Evolutionary conservation across 1,284 basidiomycete genomes (phyloP).

Genomic region (Cutaneotrichosporon daszewskae): DNA sequence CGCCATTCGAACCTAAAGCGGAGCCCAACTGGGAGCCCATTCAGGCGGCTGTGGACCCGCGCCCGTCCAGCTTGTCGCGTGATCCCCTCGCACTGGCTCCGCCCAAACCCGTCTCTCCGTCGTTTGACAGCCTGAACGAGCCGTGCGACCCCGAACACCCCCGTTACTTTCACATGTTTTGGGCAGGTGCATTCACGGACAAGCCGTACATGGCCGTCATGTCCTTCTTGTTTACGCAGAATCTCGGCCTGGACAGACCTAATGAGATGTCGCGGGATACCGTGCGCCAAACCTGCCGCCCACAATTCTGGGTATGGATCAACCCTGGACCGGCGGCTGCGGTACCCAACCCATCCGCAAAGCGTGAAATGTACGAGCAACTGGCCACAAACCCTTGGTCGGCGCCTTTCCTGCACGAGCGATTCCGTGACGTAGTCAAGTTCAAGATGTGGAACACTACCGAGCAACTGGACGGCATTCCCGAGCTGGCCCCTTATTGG

Average conservation of each 20-base stretch:
- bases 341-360: constrained; percentile 64
- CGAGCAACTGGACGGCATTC: constrained; percentile 73
- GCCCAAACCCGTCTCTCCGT: constrained; percentile 25
- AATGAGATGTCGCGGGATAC: constrained; percentile 21
- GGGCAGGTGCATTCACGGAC: constrained; percentile 76
- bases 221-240: constrained; percentile 75
- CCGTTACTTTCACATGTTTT: constrained; percentile 77
- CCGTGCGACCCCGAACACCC: constrained; percentile 66
- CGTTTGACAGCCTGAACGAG: constrained; percentile 39
- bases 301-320: constrained; percentile 84
- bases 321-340: constrained; percentile 63
- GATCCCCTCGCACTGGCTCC: constrained; percentile 32
- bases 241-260: constrained; percentile 60
- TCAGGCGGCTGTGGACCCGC: constrained; percentile 13
- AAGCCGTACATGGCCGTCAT: constrained; percentile 73
- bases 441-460: constrained; percentile 89
- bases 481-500: constrained; percentile 73
- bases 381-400: constrained; percentile 75
- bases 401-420: constrained; percentile 70
- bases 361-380: constrained; percentile 60
- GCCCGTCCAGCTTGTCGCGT: constrained; percentile 27
- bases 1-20: constrained; percentile 1
- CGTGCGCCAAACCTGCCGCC: constrained; percentile 55
- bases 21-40: constrained; percentile 8
- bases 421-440: constrained; percentile 71